Base-by-base conservation (phyloP, 495 filamentous ascomycete species). In the Bathelium albidoporum region DNA sequence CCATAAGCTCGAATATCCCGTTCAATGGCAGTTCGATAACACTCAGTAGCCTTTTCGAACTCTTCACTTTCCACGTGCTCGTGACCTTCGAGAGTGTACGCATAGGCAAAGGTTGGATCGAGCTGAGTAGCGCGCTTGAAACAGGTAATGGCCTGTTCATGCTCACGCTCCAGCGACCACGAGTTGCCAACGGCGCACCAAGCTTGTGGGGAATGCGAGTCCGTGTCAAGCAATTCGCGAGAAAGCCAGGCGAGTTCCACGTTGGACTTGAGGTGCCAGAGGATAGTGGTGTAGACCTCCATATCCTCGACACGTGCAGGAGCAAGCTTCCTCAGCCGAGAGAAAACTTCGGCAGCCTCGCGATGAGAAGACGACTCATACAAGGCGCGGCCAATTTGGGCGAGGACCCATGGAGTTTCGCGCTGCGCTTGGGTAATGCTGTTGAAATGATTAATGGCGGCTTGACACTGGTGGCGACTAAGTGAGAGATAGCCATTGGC, bases 31-130 rank as follows among this genome's bases (percentile, higher is more conserved):
- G 83, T 80, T 41, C 94, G 84, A 71, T 96, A 98, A 14, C 89
- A 84, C 34, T 84, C 83, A 14, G 95, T 80, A 1, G 94, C 94
- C 66, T 95, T 96, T 77, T 97, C 93, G 70, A 90, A 96, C 73
- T 98, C 94, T 70, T 98, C 94, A 64, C 96, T 97, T 26, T 87
- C 82, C n/a, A 97, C 87, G 73, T 95, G 90, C 72, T 98, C 94
- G 71, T 98, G 94, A 1, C 94, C 94, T 71, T 97, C 93, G 10
- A 98, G 77, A 0, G 95, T 96, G 71, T 90, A 96, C 9, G 90
- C 93, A 71, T 98, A 98, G 2, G 94, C 92, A 74, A 97, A 96
- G 41, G 85, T 87, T 7, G 90, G 88, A 72, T 96, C 83, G 9
- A 97, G 77, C 73, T 95, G 89, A 1, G 90, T 95, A 3, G 94